These are phyloP conservation scores for Alternaria infectoria DNA, from an alignment of 2,329 filamentous ascomycete genomes.

Conservation along the genomic window DNA sequence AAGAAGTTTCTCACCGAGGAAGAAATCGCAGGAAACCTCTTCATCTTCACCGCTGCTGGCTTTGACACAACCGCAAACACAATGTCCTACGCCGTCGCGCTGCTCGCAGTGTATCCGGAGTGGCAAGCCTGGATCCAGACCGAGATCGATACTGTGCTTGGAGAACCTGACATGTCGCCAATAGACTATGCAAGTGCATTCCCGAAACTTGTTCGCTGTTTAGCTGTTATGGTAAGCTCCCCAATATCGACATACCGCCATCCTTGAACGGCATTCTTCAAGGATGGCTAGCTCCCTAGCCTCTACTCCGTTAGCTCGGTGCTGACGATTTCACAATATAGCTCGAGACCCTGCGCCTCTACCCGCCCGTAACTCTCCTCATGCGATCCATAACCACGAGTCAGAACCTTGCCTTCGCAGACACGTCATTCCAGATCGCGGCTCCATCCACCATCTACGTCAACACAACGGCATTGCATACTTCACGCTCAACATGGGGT, in stretches of 20 bases:
- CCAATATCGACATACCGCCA: not conserved
- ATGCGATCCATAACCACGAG: not conserved
- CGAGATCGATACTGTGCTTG: constrained; percentile 51
- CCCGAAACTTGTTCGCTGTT: not conserved
- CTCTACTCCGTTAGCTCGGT: not conserved
- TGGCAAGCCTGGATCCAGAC: constrained; percentile 59
- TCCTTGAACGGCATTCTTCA: not conserved
- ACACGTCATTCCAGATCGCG: not conserved
- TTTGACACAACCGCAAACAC: constrained; percentile 52
- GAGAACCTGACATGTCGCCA: not conserved
- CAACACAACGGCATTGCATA: constrained; percentile 12
- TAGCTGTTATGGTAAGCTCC: constrained; percentile 2
- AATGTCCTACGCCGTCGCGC: constrained; percentile 54
- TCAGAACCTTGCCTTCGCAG: not conserved
- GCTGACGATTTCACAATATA: not conserved
- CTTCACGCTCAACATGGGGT: constrained; percentile 1
- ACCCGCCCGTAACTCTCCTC: constrained; percentile 12
- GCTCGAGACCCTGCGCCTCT: constrained; percentile 39
- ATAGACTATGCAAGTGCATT: not conserved
- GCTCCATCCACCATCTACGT: not conserved
- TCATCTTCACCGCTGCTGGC: constrained; percentile 27
- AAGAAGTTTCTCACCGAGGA: constrained; percentile 9
- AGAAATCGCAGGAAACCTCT: constrained; percentile 29
- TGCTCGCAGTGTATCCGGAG: constrained; percentile 55
- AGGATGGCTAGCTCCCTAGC: not conserved